Percentiles rank a stretch among this genome's conserved stretches.
Evolutionary conservation across 345 rosid species (phyloP).

Genomic region (Citrus mangshanensis): DNA sequence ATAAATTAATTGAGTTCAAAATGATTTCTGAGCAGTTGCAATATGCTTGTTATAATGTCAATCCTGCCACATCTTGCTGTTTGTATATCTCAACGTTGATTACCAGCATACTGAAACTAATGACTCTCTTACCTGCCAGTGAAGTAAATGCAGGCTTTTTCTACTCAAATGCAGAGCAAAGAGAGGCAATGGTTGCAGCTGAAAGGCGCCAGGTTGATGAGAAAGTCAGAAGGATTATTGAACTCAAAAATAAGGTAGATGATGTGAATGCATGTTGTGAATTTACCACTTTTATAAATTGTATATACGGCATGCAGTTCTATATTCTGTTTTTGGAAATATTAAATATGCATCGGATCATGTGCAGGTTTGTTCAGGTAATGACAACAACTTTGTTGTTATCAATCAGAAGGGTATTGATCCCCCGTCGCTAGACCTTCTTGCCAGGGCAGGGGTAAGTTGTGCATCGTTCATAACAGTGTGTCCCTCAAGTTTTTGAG

Average conservation of each 20-base stretch:
- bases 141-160: constrained; percentile 99
- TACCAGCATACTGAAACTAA: constrained; percentile 28
- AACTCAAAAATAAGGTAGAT: constrained; percentile 75
- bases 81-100: not conserved
- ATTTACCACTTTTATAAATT: not conserved
- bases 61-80: not conserved
- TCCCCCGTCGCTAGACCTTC: constrained; percentile 92
- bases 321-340: not conserved
- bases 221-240: constrained; percentile 81
- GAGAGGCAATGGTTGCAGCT: constrained; percentile 97
- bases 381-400: constrained; percentile 74
- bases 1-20: not conserved
- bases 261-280: not conserved
- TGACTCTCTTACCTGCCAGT: constrained; percentile 42
- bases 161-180: constrained; percentile 97
- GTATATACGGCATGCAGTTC: not conserved
- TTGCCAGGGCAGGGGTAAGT: constrained; percentile 96
- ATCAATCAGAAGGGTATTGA: constrained; percentile 98
- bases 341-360: constrained; percentile 10
- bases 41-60: not conserved
- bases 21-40: not conserved
- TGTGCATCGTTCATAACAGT: not conserved
- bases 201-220: constrained; percentile 91
- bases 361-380: constrained; percentile 82
- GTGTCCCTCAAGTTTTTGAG: not conserved